Base-by-base conservation (phyloP, 129 eudicot species). In the Centrapalus pauciflorus region DNA sequence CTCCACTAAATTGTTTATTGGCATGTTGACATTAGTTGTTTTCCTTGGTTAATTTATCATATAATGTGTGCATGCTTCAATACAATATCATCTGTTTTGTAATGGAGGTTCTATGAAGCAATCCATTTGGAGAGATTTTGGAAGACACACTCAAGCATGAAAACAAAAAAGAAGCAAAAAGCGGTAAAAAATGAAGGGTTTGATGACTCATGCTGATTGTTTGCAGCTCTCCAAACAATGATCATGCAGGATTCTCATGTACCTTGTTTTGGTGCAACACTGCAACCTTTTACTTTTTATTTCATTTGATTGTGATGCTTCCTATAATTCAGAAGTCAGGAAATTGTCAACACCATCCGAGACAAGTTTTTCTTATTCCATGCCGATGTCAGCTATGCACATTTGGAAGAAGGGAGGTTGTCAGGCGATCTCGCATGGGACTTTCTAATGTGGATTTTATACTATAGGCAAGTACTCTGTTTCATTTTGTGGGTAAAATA, bases 401-500 rank as follows among this genome's bases (percentile, higher is more conserved):
- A 48, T 48, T 40, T 37, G 75, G 77, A 64, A 43, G 74, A 66
- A 64, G 60, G 79, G 79, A 70, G 87, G 74, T 61, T 38, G 34
- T 72, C 73, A 1, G 28, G 79, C 38, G 29, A 64, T 46, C 37
- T 61, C 75, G 40, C 66, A 72, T 37, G 78, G 78, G 74, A 66
- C 77, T 46, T 23, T 66, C 82, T 55, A 23, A 4, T 61, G 58
- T 33, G 75, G 48, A 66, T 64, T 67, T 34, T 64, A 67, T 69
- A 11, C 17, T 35, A 7, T 48, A 76, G 89, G 90, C 90, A 79
- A 80, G 90, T 82, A 70, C 70, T 68, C 70, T 67, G 68, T 73
- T 66, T 80, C 63, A 58, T 58, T 70, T 49, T 61, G 50, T 72
- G 73, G 77, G 80, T 75, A 61, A 48, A 60, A 9, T 67, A 52